Conservation (phyloP, 2,329 filamentous ascomycete genomes). For the Fusarium fracticaudum region DNA sequence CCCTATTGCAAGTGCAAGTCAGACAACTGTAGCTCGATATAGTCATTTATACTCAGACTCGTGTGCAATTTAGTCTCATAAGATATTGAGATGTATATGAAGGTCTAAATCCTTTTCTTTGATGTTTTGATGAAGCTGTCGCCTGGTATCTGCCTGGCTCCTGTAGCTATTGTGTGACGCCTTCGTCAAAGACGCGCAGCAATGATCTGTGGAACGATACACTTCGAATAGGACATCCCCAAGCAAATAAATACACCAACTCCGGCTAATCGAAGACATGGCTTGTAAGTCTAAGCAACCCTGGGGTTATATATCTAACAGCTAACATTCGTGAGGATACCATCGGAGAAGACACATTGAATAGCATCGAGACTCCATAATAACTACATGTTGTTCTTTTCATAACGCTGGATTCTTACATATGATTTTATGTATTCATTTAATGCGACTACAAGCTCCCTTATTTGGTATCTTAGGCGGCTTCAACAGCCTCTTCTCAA, state of each 20-base stretch:
- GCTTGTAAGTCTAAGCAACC: not conserved
- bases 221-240: no score
- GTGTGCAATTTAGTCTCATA: no score
- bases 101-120: not conserved
- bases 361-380: no score
- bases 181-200: not conserved
- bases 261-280: no score
- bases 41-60: not conserved
- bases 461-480: not conserved
- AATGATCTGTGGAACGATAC: not conserved
- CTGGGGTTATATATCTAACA: not conserved
- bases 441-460: not conserved
- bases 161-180: not conserved
- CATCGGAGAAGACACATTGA: not conserved
- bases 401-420: not conserved
- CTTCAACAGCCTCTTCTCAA: not conserved
- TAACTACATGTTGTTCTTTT: not conserved
- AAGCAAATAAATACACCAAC: not conserved
- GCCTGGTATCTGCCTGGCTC: not conserved
- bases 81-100: no score
- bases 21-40: not conserved
- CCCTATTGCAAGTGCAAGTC: not conserved
- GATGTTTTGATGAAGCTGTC: not conserved
- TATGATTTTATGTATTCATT: not conserved
- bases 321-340: not conserved